Conservation (phyloP, 345 rosid species). For the Corchorus olitorius region DNA sequence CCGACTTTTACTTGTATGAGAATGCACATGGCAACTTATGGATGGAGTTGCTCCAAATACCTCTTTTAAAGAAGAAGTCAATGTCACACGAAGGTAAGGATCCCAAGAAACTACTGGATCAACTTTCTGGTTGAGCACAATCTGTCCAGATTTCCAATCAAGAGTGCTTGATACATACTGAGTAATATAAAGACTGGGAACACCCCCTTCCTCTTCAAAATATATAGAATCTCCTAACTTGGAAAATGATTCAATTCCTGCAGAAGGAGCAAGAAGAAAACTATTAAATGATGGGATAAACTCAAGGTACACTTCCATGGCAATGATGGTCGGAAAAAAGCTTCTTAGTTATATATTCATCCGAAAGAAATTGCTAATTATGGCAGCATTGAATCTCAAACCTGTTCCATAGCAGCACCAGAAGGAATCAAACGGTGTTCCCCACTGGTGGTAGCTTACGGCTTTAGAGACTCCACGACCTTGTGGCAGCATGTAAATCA, state of each 20-base stretch:
- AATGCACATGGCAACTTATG: no score
- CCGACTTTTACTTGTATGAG: no score
- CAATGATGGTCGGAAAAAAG: not conserved
- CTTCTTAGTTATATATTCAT: not conserved
- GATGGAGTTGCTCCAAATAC: slow-evolving; percentile 24
- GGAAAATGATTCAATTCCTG: slow-evolving; percentile 88
- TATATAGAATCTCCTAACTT: slow-evolving; percentile 95
- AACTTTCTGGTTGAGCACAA: slow-evolving; percentile 59
- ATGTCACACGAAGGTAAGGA: slow-evolving; percentile 58
- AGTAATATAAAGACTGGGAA: slow-evolving; percentile 70
- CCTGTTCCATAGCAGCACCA: slow-evolving; percentile 99
- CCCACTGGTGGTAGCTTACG: slow-evolving; percentile 80
- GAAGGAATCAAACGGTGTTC: slow-evolving; percentile 63
- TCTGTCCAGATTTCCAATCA: slow-evolving; percentile 66
- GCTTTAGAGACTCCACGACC: slow-evolving; percentile 80
- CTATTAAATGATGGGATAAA: not conserved
- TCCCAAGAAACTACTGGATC: slow-evolving; percentile 67
- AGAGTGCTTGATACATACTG: slow-evolving; percentile 81
- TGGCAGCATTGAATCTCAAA: slow-evolving; percentile 20
- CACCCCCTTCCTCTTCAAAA: slow-evolving; percentile 69
- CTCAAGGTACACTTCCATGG: not conserved
- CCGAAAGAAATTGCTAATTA: not conserved
- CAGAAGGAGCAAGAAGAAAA: slow-evolving; percentile 10
- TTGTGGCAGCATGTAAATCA: slow-evolving; percentile 97
- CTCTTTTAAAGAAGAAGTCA: slow-evolving; percentile 48